Percentiles rank a stretch among this genome's conserved stretches.
Evolutionary conservation across 1,139 yeast species (phyloP).

Genomic region (Lodderomyces jiufengensis): DNA sequence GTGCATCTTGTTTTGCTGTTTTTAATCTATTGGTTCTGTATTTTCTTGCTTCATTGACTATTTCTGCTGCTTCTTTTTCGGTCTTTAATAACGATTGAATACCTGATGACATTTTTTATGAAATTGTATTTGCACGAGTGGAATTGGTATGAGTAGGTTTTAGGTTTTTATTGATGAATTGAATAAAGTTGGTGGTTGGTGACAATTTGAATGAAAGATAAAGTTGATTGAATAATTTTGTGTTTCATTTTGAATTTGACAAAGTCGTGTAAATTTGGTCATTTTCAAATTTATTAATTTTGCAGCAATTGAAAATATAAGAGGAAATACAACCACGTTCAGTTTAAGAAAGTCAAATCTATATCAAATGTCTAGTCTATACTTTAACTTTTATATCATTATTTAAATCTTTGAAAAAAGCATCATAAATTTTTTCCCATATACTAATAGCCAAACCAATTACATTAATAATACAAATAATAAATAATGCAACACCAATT

Average conservation of each 20-base stretch:
- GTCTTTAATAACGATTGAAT: conserved; percentile 54
- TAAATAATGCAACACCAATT: conserved; percentile 44
- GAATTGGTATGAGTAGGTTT: too few species aligned
- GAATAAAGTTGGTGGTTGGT: too few species aligned
- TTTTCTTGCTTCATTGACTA: conserved; percentile 86
- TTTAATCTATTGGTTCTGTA: conserved; percentile 85
- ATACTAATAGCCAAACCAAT: conserved; percentile 6
- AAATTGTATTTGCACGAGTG: too few species aligned
- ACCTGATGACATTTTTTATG: conserved; percentile 29
- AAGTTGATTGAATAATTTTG: too few species aligned
- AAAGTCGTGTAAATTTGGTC: too few species aligned
- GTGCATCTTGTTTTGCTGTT: conserved; percentile 93
- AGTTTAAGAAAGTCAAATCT: too few species aligned
- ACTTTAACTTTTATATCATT: not conserved
- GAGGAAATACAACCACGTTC: too few species aligned
- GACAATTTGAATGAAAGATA: too few species aligned
- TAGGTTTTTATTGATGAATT: too few species aligned
- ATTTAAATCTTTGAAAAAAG: not conserved
- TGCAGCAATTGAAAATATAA: too few species aligned
- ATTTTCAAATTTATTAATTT: too few species aligned
- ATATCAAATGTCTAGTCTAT: not conserved
- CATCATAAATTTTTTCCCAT: conserved; percentile 1
- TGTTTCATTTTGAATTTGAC: too few species aligned
- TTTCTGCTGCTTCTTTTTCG: conserved; percentile 94
- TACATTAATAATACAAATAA: conserved; percentile 11